A percentile compares a stretch with the other conserved stretches of the same genome.
Evolutionary conservation across 2,329 filamentous ascomycete species (phyloP).

Genomic region (Aureobasidium sp.): DNA sequence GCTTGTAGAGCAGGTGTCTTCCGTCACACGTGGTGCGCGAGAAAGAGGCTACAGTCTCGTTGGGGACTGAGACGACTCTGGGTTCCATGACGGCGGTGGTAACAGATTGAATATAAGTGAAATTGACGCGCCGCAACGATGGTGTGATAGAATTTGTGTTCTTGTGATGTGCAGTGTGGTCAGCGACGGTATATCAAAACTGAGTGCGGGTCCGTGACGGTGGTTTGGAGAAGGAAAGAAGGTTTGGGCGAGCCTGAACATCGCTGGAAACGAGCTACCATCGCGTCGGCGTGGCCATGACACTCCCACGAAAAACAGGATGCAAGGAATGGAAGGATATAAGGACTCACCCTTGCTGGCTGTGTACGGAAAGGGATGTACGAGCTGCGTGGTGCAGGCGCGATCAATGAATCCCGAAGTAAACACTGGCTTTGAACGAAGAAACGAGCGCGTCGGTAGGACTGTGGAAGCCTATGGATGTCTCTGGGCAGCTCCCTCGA

Average conservation of each 20-base stretch:
- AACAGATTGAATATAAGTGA: neutral
- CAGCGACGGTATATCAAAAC: neutral
- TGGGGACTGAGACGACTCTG: constrained; percentile 41
- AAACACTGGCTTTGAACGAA: neutral
- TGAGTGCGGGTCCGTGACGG: neutral
- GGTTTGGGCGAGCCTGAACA: constrained; percentile 1
- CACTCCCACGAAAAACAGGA: neutral
- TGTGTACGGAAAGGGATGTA: neutral
- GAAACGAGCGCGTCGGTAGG: neutral
- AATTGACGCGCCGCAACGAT: neutral
- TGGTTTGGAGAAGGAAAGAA: constrained; percentile 8
- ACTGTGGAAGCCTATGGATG: neutral
- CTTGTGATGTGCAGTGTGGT: neutral
- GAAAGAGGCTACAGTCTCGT: constrained; percentile 47
- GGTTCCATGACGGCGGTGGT: constrained; percentile 20
- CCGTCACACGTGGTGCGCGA: constrained; percentile 63
- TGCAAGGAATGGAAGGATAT: neutral
- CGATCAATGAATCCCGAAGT: neutral
- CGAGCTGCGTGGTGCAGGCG: neutral
- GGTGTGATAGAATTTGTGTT: neutral
- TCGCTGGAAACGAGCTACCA: constrained; percentile 9
- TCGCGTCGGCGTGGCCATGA: constrained; percentile 7
- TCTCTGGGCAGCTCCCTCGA: neutral
- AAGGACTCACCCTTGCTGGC: constrained; percentile 3
- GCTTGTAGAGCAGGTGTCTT: constrained; percentile 67